These are phyloP conservation scores for Backusella sp. DNA, from an alignment of 192 early-diverging fungal species.

Conservation along the genomic window DNA sequence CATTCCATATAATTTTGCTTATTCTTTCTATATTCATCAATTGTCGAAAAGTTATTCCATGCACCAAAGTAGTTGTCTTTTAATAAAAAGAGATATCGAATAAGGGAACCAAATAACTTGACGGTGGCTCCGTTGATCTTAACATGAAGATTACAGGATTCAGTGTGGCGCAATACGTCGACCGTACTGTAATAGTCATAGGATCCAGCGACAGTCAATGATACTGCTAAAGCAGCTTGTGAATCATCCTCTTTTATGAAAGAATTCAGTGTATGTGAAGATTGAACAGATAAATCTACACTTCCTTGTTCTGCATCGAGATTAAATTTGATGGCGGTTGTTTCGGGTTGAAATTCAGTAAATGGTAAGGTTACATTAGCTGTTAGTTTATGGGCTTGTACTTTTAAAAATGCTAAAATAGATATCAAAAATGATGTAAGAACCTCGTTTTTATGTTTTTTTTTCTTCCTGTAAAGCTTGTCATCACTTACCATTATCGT, in stretches of 20 bases:
- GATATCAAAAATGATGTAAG: no score
- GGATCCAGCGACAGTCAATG: conserved; percentile 44
- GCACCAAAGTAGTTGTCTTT: conserved; percentile 73
- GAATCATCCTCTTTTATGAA: conserved; percentile 53
- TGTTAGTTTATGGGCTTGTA: conserved; percentile 36
- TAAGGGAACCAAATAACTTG: conserved; percentile 67
- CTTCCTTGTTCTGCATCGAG: conserved; percentile 50
- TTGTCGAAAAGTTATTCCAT: conserved; percentile 54
- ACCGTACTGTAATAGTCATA: conserved; percentile 55
- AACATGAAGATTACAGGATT: conserved; percentile 48
- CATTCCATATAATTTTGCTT: conserved; percentile 31
- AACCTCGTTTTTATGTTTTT: neutral
- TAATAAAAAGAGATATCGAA: conserved; percentile 65
- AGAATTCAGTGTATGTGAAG: conserved; percentile 63
- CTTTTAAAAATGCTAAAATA: conserved; percentile 15
- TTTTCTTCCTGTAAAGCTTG: no score
- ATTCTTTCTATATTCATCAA: conserved; percentile 63
- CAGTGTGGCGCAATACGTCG: conserved; percentile 44
- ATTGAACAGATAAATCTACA: conserved; percentile 52
- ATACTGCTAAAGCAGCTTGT: conserved; percentile 44
- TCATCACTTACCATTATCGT: conserved; percentile 66
- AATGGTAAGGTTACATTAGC: conserved; percentile 55
- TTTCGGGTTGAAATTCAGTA: conserved; percentile 52
- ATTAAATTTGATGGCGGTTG: conserved; percentile 52
- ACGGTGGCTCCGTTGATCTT: conserved; percentile 48